These are phyloP conservation scores for Cornus controversa DNA, from an alignment of 148 eudicot genomes.

Conservation along the genomic window DNA sequence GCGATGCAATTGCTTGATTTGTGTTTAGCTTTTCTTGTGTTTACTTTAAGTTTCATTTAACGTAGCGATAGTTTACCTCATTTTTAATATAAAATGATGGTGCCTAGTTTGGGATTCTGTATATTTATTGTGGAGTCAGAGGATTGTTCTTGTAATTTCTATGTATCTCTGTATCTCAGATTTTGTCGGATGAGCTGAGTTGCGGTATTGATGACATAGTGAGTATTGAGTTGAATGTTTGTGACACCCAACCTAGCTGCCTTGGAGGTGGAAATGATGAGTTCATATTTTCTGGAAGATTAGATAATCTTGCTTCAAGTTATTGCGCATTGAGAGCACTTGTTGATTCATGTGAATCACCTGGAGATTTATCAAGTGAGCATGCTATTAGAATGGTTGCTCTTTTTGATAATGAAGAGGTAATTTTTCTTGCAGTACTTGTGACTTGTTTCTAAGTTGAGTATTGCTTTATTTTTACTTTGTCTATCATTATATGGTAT, in stretches of 20 bases:
- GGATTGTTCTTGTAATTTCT: neutral
- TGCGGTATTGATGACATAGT: slow-evolving; percentile 70
- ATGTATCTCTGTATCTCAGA: slow-evolving; percentile 36
- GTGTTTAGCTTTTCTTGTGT: neutral
- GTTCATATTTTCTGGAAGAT: slow-evolving; percentile 94
- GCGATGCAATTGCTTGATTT: neutral
- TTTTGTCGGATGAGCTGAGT: slow-evolving; percentile 79
- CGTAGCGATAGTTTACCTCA: neutral
- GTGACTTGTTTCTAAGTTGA: neutral
- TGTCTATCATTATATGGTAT: neutral
- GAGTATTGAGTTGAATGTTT: slow-evolving; percentile 76
- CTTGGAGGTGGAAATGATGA: slow-evolving; percentile 92
- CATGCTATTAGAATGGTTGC: slow-evolving; percentile 85
- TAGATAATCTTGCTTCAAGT: slow-evolving; percentile 97
- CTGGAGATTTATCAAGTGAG: slow-evolving; percentile 70
- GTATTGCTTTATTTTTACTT: neutral
- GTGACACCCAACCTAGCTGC: slow-evolving; percentile 97
- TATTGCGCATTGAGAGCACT: slow-evolving; percentile 95
- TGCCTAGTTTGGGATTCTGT: neutral
- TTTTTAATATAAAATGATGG: neutral
- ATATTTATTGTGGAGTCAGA: neutral
- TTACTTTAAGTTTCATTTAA: neutral
- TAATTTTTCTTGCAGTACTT: slow-evolving; percentile 18
- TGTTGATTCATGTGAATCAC: slow-evolving; percentile 67
- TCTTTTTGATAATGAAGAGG: slow-evolving; percentile 97